Evolutionary conservation across 2,329 filamentous ascomycete species (phyloP).

Genomic region (Aotearoamyces nothofagi): DNA sequence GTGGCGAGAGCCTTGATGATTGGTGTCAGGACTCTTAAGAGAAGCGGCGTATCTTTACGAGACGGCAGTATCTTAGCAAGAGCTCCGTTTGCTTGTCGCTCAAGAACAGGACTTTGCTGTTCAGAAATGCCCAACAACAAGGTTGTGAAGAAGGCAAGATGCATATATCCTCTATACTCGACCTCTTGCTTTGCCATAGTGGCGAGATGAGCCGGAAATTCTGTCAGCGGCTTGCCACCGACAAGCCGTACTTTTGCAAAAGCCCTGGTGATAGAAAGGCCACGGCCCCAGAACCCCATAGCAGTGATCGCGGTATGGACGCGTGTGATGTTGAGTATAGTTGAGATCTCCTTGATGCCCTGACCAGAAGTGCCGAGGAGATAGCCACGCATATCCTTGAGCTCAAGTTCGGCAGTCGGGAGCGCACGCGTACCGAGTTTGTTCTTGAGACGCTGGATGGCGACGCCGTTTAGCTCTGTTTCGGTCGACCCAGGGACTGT

Average conservation of each 20-base stretch:
- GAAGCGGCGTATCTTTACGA: slow-evolving; percentile 15
- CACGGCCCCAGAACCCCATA: slow-evolving; percentile 36
- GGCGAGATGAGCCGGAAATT: slow-evolving; percentile 39
- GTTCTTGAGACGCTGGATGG: slow-evolving; percentile 54
- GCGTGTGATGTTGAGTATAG: slow-evolving; percentile 52
- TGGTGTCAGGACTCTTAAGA: slow-evolving; percentile 43
- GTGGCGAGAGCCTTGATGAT: slow-evolving; percentile 43
- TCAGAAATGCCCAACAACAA: slow-evolving; percentile 40
- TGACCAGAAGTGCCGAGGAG: slow-evolving; percentile 50
- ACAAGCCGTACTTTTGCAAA: slow-evolving; percentile 42
- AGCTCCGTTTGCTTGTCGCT: neutral
- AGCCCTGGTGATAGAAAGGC: slow-evolving; percentile 38
- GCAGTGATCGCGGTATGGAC: slow-evolving; percentile 39
- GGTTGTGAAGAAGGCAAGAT: slow-evolving; percentile 36
- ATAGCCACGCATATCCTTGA: slow-evolving; percentile 46
- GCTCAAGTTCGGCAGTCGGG: slow-evolving; percentile 57
- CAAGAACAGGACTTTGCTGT: slow-evolving; percentile 15
- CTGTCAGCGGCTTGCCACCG: slow-evolving; percentile 30
- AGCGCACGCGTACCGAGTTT: slow-evolving; percentile 57
- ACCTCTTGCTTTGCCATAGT: slow-evolving; percentile 39
- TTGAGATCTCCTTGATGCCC: slow-evolving; percentile 53
- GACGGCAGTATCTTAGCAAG: slow-evolving; percentile 6
- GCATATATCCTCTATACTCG: slow-evolving; percentile 39
- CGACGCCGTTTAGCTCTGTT: slow-evolving; percentile 47
- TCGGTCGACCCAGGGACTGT: slow-evolving; percentile 7